phyloP scores from a whole-genome alignment of 305 asterid genomes.

The Fraxinus platypoda region DNA sequence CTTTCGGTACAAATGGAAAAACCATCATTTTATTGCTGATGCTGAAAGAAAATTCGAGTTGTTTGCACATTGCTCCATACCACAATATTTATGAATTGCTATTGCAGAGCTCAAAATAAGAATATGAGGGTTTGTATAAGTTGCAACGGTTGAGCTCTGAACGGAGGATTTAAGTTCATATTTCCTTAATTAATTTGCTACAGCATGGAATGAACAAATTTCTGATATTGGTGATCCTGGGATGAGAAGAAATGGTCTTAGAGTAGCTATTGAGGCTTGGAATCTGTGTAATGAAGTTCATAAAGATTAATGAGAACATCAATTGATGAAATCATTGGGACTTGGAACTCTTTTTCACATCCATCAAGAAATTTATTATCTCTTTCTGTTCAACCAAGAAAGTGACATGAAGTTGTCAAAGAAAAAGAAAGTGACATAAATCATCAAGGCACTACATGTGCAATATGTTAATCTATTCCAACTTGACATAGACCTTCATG shows the following conservation, averaged over 20 bases:
- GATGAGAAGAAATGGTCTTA: constrained; percentile 38
- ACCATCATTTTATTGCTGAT: not conserved
- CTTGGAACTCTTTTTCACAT: too few species aligned
- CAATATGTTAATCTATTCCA: too few species aligned
- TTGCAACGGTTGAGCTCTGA: not conserved
- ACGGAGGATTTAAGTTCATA: not conserved
- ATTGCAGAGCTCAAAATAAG: not conserved
- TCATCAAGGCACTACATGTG: not conserved
- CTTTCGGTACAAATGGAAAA: too few species aligned
- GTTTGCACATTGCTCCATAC: not conserved
- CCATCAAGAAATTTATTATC: not conserved
- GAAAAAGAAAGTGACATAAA: not conserved
- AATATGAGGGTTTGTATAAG: not conserved
- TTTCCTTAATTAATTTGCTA: too few species aligned
- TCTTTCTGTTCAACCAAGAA: not conserved
- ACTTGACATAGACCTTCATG: not conserved
- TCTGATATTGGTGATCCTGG: constrained; percentile 34
- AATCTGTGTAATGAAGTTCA: constrained; percentile 42
- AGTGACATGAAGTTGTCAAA: not conserved
- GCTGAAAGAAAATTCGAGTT: not conserved
- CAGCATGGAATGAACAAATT: not conserved
- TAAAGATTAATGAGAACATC: not conserved
- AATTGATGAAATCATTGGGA: too few species aligned
- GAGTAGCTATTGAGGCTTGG: constrained; percentile 44
- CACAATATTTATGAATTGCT: not conserved